phyloP scores from a whole-genome alignment of 2,329 filamentous ascomycete species.

The Scortechinia acanthostroma region DNA sequence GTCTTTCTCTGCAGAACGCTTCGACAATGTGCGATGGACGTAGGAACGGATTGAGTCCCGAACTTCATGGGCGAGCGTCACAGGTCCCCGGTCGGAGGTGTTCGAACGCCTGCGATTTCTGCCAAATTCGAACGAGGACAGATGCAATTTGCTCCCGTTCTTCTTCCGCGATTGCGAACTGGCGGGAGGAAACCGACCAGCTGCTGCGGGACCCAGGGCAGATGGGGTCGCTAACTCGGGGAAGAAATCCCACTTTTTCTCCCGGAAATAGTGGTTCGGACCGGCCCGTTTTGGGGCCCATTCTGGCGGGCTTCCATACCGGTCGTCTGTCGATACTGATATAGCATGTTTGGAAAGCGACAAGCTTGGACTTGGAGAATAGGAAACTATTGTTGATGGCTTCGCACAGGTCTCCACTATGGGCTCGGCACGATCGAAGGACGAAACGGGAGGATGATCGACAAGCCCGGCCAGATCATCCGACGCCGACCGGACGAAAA shows the following conservation, averaged over 20 bases:
- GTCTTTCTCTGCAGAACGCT: not conserved
- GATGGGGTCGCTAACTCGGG: slow-evolving; percentile 22
- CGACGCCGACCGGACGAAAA: slow-evolving; percentile 17
- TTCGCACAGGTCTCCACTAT: not conserved
- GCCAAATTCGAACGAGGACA: too few species aligned
- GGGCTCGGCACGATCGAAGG: not conserved
- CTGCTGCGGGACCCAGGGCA: slow-evolving; percentile 8
- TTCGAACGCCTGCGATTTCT: not conserved
- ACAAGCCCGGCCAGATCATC: slow-evolving; percentile 15
- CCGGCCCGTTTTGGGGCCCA: slow-evolving; percentile 4
- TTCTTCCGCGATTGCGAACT: not conserved
- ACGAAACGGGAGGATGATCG: slow-evolving; percentile 5
- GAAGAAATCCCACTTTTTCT: slow-evolving; percentile 30
- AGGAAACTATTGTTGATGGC: too few species aligned
- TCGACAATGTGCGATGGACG: not conserved
- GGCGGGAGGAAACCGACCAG: slow-evolving; percentile 6
- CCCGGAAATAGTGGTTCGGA: slow-evolving; percentile 7
- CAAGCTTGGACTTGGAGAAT: too few species aligned
- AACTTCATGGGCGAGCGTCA: not conserved
- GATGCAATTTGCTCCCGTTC: not conserved
- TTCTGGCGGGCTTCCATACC: slow-evolving; percentile 8
- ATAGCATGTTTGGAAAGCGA: too few species aligned
- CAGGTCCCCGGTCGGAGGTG: not conserved
- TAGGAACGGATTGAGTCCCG: not conserved
- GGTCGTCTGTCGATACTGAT: too few species aligned